Evolutionary conservation across 257 asterid species (phyloP).

Genomic region (Rehmannia glutinosa): DNA sequence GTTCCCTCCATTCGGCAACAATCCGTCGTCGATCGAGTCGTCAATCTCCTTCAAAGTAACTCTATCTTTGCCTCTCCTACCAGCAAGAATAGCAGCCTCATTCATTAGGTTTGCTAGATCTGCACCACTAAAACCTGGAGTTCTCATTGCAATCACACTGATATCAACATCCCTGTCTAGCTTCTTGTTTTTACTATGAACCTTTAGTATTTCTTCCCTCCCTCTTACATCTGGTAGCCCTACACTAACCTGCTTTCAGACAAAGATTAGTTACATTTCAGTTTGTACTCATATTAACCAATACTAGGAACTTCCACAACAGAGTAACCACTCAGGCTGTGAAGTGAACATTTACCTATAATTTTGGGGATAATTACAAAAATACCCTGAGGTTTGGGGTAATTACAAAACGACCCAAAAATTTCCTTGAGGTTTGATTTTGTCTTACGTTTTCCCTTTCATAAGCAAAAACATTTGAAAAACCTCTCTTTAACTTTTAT

Average conservation of each 20-base stretch:
- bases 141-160: slow-evolving; percentile 61
- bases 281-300: neutral
- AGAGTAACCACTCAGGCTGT: no score
- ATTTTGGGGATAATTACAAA: no score
- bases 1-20: slow-evolving; percentile 83
- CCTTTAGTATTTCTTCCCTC: slow-evolving; percentile 54
- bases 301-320: no score
- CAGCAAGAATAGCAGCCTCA: slow-evolving; percentile 76
- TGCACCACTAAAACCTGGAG: slow-evolving; percentile 73
- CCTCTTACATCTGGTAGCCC: slow-evolving; percentile 63
- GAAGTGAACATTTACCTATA: no score
- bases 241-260: slow-evolving; percentile 41
- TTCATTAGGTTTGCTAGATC: slow-evolving; percentile 73
- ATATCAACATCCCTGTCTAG: slow-evolving; percentile 40
- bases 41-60: slow-evolving; percentile 48
- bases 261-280: neutral
- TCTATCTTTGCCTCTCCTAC: slow-evolving; percentile 49
- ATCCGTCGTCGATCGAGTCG: slow-evolving; percentile 62
- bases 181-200: slow-evolving; percentile 49
- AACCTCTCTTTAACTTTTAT: no score
- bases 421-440: no score
- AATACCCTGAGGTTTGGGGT: no score
- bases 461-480: no score
- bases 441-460: no score
- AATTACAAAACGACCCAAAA: no score